Percentiles rank a stretch among this genome's conserved stretches.
These are phyloP conservation scores for Leptoxyphium fumago DNA, from an alignment of 2,329 filamentous ascomycete species.

Conservation along the genomic window DNA sequence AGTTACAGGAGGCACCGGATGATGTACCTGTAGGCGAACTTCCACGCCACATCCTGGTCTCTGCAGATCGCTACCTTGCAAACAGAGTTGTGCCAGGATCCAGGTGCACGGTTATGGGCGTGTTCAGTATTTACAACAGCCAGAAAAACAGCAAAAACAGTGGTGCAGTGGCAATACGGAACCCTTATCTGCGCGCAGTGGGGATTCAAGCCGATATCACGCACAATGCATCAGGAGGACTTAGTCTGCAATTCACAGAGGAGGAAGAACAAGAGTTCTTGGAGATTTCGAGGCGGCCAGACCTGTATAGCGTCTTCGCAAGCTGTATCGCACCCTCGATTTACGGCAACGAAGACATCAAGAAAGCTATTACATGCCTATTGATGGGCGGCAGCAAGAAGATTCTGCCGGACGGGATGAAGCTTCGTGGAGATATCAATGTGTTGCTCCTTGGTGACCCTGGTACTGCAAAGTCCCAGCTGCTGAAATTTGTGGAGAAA, in stretches of 20 bases:
- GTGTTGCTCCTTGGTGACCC: slow-evolving; percentile 92
- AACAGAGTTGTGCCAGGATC: slow-evolving; percentile 93
- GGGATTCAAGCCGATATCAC: slow-evolving; percentile 86
- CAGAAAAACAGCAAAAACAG: slow-evolving; percentile 65
- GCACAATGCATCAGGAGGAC: slow-evolving; percentile 63
- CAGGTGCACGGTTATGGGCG: slow-evolving; percentile 86
- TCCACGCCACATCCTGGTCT: slow-evolving; percentile 85
- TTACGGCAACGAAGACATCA: slow-evolving; percentile 91
- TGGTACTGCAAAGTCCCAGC: slow-evolving; percentile 93
- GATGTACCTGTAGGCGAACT: slow-evolving; percentile 95
- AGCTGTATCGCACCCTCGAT: slow-evolving; percentile 94
- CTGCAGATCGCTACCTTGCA: slow-evolving; percentile 88
- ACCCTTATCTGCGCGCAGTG: slow-evolving; percentile 83
- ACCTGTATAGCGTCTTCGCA: slow-evolving; percentile 83
- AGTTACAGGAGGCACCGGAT: slow-evolving; percentile 92
- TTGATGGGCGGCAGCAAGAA: slow-evolving; percentile 94
- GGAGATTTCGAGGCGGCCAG: slow-evolving; percentile 76
- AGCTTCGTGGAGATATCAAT: slow-evolving; percentile 92
- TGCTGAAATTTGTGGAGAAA: slow-evolving; percentile 95
- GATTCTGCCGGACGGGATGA: slow-evolving; percentile 95
- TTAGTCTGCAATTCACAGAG: slow-evolving; percentile 65
- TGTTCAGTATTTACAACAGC: slow-evolving; percentile 94
- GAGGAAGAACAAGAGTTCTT: slow-evolving; percentile 95
- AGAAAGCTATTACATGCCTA: slow-evolving; percentile 90
- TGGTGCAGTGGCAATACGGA: slow-evolving; percentile 83